phyloP scores from a whole-genome alignment of 108 stramenopile species.

The Chaetoceros tenuissimus region DNA sequence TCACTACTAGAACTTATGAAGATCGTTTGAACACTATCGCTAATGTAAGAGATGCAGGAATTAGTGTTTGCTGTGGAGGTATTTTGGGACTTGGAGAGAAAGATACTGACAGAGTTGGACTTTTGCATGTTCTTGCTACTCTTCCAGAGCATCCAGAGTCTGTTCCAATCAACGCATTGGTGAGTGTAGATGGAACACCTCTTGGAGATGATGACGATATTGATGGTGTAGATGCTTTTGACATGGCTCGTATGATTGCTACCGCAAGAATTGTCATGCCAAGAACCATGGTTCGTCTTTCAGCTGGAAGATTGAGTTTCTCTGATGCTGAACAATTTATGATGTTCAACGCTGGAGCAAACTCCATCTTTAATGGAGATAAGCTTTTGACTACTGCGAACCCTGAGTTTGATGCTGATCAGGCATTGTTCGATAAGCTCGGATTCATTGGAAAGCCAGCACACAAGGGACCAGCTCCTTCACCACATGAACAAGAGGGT shows the following conservation, averaged over 20 bases:
- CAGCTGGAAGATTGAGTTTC: constrained; percentile 91
- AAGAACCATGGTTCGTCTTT: constrained; percentile 93
- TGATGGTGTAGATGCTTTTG: constrained; percentile 81
- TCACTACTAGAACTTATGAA: constrained; percentile 89
- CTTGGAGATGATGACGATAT: constrained; percentile 81
- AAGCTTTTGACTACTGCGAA: constrained; percentile 92
- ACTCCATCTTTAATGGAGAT: constrained; percentile 97
- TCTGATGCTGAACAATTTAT: constrained; percentile 91
- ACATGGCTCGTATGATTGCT: constrained; percentile 97
- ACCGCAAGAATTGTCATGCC: constrained; percentile 97
- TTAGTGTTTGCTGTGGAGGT: constrained; percentile 96
- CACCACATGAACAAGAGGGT: constrained; percentile 52
- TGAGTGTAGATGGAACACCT: constrained; percentile 85
- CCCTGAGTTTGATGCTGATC: constrained; percentile 89
- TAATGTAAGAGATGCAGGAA: constrained; percentile 94
- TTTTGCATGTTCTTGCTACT: constrained; percentile 91
- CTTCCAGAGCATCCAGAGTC: constrained; percentile 94
- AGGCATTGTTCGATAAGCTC: constrained; percentile 77
- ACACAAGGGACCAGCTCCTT: constrained; percentile 76
- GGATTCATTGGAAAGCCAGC: constrained; percentile 89
- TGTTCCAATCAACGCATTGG: constrained; percentile 95
- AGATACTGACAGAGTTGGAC: constrained; percentile 87
- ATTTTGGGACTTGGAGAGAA: constrained; percentile 94
- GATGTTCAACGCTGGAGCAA: constrained; percentile 97
- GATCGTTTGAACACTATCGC: constrained; percentile 93